These are phyloP conservation scores for Phytophthora ohioensis DNA, from an alignment of 352 stramenopile species.

Conservation along the genomic window DNA sequence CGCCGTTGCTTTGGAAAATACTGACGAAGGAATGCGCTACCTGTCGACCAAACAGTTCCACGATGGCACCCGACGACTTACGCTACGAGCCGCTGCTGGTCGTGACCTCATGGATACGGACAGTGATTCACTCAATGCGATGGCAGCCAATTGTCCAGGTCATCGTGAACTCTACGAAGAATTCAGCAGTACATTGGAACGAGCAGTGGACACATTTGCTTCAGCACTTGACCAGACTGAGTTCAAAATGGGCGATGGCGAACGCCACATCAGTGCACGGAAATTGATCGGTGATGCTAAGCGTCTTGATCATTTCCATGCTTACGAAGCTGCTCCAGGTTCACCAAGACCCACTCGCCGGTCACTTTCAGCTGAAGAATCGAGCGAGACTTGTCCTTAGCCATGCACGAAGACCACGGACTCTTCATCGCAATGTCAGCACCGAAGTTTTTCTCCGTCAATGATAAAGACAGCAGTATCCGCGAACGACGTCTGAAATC, in stretches of 20 bases:
- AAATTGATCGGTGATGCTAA: slow-evolving; percentile 57
- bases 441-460: slow-evolving; percentile 57
- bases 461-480: slow-evolving; percentile 20
- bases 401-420: slow-evolving; percentile 66
- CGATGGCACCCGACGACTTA: slow-evolving; percentile 62
- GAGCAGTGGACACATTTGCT: slow-evolving; percentile 49
- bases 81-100: slow-evolving; percentile 52
- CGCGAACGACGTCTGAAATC: slow-evolving; percentile 33
- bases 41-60: slow-evolving; percentile 55
- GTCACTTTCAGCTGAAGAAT: slow-evolving; percentile 12
- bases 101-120: slow-evolving; percentile 38
- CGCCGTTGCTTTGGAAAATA: slow-evolving; percentile 39
- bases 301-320: slow-evolving; percentile 72
- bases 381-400: slow-evolving; percentile 51
- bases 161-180: slow-evolving; percentile 49
- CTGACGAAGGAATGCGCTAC: slow-evolving; percentile 27
- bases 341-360: neutral
- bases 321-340: slow-evolving; percentile 50
- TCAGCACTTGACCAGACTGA: slow-evolving; percentile 47
- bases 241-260: slow-evolving; percentile 49
- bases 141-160: slow-evolving; percentile 45
- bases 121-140: slow-evolving; percentile 24
- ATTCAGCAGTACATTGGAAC: slow-evolving; percentile 55
- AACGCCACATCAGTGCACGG: slow-evolving; percentile 38
- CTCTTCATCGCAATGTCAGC: slow-evolving; percentile 64